Evolutionary conservation across 176 grass and related monocot genomes (phyloP), one percentile per base, ranked within the genome.

Genomic region (Otatea glauca): DNA sequence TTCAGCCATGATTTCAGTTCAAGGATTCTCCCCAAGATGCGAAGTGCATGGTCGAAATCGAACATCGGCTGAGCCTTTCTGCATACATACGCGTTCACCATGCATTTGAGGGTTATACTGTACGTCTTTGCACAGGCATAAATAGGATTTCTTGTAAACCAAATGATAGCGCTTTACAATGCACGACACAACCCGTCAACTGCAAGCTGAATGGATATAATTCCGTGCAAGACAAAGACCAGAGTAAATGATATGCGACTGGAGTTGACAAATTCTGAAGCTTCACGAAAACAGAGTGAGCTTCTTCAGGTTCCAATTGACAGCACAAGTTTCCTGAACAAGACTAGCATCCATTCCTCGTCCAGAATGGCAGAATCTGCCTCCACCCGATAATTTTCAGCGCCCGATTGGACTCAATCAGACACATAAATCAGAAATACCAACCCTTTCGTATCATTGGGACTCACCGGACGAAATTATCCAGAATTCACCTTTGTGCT

Each of bases 221-320:
- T 42, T 27, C 37, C 47, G 23, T 4, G 41, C 6, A 18, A 9
- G 67, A 50, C 42, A 32, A 7, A 56, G 35, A 42, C 2, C 0
- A 49, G 32, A 4, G 23, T 15, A 81, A 80, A 29, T 29, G 29
- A 29, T 29, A 29, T 29, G 29, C 29, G 29, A 29, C 29, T 29
- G 29, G 29, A 29, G 29, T 29, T 29, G 29, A 29, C 1, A 29
- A 29, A 68, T 34, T 47, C 5, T 67, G n/a, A 50, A 75, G 38
- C 71, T 37, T 77, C 38, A 74, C 66, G 74, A 43, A 77, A 66
- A 50, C 60, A n/a, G 34, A 24, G 24, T 18, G 37, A 43, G 70
- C 81, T 83, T 75, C 69, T 70, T 25, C 45, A 0, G 4, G 34
- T 74, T 78, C 42, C 55, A 21, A 35, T 10, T 14, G 24, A 21